These are phyloP conservation scores for Macrocystidia cucumis DNA, from an alignment of 1,284 basidiomycete species.

Conservation along the genomic window DNA sequence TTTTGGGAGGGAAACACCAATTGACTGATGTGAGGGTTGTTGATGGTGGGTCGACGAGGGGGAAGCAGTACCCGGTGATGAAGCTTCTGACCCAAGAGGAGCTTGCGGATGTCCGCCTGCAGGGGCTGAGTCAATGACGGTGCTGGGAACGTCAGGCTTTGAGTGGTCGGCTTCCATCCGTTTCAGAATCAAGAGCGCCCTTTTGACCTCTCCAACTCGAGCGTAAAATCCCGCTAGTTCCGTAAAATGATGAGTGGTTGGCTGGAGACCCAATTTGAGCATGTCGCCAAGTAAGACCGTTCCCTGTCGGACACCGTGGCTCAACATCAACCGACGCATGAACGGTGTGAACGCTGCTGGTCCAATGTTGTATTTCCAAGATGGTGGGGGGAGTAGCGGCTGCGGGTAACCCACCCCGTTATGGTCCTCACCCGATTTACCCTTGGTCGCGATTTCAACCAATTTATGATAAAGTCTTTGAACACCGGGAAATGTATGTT, in stretches of 20 bases:
- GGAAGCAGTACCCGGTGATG: constrained; percentile 1
- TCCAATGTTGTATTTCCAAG: constrained; percentile 12
- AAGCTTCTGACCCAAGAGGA: background rate
- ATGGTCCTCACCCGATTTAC: constrained; percentile 12
- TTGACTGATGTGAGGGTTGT: background rate
- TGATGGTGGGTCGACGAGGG: background rate
- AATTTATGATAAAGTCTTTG: constrained; percentile 22
- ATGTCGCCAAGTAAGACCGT: constrained; percentile 28
- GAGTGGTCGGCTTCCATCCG: constrained; percentile 18
- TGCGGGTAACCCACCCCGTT: constrained; percentile 4
- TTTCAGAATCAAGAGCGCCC: constrained; percentile 23
- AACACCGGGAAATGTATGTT: constrained; percentile 8
- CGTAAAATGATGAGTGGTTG: constrained; percentile 30
- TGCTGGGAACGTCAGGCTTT: background rate
- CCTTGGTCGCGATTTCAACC: constrained; percentile 11
- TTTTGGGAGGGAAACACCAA: constrained; percentile 13
- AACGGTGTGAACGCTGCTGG: constrained; percentile 28
- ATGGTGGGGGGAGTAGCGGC: constrained; percentile 9
- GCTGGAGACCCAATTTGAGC: constrained; percentile 21
- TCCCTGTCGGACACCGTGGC: constrained; percentile 16
- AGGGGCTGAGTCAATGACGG: too few relatives aligned
- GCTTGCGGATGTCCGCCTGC: constrained; percentile 1
- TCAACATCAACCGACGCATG: constrained; percentile 21
- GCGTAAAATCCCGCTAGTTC: constrained; percentile 30
- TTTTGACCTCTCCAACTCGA: constrained; percentile 15